phyloP scores from a whole-genome alignment of 2,329 filamentous ascomycete species.

The Arthrobotrys conoides region DNA sequence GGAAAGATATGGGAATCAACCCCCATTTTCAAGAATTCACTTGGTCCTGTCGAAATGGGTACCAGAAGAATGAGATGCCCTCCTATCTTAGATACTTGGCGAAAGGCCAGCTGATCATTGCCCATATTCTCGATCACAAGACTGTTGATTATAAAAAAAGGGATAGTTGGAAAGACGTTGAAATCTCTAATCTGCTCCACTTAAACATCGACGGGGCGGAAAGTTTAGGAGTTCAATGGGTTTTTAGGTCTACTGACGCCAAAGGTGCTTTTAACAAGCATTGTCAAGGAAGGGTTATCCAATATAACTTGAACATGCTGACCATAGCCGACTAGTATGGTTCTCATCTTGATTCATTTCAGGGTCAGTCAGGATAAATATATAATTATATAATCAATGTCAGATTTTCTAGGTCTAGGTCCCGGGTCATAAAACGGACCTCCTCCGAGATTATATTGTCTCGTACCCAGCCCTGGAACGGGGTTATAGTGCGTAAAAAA shows the following conservation, averaged over 20 bases:
- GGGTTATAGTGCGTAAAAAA: too few species aligned
- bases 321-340: too few species aligned
- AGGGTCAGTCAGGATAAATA: too few species aligned
- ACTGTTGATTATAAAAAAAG: background rate
- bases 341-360: too few species aligned
- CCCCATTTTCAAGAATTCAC: background rate
- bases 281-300: background rate
- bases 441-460: too few species aligned
- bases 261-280: background rate
- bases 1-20: background rate
- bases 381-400: too few species aligned
- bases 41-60: background rate
- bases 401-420: too few species aligned
- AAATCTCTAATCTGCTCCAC: background rate
- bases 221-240: background rate
- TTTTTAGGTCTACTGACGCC: background rate
- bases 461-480: too few species aligned
- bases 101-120: background rate
- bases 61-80: background rate
- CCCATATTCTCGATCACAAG: background rate
- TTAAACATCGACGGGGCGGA: background rate
- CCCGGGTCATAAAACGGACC: too few species aligned
- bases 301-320: background rate
- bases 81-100: background rate
- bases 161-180: background rate